These are phyloP conservation scores for Saraca asoca DNA, from an alignment of 331 rosid species.

Conservation along the genomic window DNA sequence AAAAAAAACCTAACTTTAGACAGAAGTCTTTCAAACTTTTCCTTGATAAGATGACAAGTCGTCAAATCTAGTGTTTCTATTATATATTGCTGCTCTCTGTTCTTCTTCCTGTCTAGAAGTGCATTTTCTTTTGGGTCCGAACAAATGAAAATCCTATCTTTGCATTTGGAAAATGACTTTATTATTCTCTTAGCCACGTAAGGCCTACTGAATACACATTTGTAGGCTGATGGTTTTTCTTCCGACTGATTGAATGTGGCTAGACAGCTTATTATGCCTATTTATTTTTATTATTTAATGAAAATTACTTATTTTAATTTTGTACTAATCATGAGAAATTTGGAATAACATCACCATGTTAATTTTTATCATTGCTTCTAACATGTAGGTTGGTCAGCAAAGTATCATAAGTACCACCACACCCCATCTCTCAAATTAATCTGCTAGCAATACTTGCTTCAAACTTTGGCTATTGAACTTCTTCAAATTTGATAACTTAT, in stretches of 20 bases:
- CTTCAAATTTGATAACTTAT: no score
- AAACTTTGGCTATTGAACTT: no score
- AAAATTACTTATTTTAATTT: no score
- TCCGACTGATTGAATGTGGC: constrained; percentile 23
- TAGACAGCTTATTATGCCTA: constrained; percentile 11
- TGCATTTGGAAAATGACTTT: constrained; percentile 39
- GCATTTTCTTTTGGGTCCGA: constrained; percentile 1
- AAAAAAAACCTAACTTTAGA: constrained; percentile 31
- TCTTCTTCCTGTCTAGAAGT: constrained; percentile 30
- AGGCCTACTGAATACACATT: constrained; percentile 42
- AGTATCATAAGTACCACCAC: no score
- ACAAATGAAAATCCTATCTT: constrained; percentile 2
- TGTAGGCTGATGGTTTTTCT: constrained; percentile 33
- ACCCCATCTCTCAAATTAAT: no score
- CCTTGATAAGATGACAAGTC: constrained; percentile 43
- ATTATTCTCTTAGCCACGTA: constrained; percentile 21
- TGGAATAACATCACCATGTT: no score
- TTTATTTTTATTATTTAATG: no score
- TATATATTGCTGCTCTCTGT: not conserved
- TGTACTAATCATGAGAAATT: no score
- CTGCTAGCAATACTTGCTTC: no score
- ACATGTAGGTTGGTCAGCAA: no score
- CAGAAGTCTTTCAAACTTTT: constrained; percentile 30
- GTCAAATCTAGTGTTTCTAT: constrained; percentile 40
- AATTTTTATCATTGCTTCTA: no score